These are phyloP conservation scores for Cordyceps javanica DNA, from an alignment of 2,329 filamentous ascomycete genomes.

Conservation along the genomic window DNA sequence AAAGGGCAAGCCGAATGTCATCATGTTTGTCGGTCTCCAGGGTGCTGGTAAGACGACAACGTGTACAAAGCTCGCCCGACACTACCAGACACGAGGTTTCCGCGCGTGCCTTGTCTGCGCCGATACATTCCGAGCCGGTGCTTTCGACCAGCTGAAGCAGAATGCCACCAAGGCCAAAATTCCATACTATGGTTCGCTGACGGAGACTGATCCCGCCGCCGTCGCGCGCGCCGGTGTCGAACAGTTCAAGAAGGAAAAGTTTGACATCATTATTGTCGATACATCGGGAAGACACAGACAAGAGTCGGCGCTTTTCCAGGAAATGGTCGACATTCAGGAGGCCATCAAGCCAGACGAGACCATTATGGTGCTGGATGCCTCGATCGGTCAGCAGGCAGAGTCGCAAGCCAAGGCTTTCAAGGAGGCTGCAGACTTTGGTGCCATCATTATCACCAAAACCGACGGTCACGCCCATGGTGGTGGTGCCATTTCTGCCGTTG, in stretches of 20 bases:
- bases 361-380: slow-evolving; percentile 95
- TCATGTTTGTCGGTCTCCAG: slow-evolving; percentile 99
- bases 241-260: slow-evolving; percentile 97
- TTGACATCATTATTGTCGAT: slow-evolving; percentile 98
- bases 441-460: slow-evolving; percentile 98
- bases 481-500: slow-evolving; percentile 95
- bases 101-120: slow-evolving; percentile 91
- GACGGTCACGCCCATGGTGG: slow-evolving; percentile 93
- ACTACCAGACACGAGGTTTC: slow-evolving; percentile 92
- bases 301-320: slow-evolving; percentile 89
- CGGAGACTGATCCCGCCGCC: slow-evolving; percentile 89
- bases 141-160: slow-evolving; percentile 97
- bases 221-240: slow-evolving; percentile 95
- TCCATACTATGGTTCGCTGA: slow-evolving; percentile 94
- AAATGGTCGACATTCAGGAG: slow-evolving; percentile 94
- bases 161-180: slow-evolving; percentile 99
- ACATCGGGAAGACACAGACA: slow-evolving; percentile 93
- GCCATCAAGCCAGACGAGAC: slow-evolving; percentile 88
- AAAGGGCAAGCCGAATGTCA: slow-evolving; percentile 92
- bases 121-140: slow-evolving; percentile 96
- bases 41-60: slow-evolving; percentile 97
- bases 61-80: slow-evolving; percentile 91
- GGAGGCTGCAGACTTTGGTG: slow-evolving; percentile 91
- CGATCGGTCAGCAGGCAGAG: slow-evolving; percentile 93
- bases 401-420: slow-evolving; percentile 95